phyloP scores from a whole-genome alignment of 1,139 yeast species.

The Lodderomyces parapsilosis region DNA sequence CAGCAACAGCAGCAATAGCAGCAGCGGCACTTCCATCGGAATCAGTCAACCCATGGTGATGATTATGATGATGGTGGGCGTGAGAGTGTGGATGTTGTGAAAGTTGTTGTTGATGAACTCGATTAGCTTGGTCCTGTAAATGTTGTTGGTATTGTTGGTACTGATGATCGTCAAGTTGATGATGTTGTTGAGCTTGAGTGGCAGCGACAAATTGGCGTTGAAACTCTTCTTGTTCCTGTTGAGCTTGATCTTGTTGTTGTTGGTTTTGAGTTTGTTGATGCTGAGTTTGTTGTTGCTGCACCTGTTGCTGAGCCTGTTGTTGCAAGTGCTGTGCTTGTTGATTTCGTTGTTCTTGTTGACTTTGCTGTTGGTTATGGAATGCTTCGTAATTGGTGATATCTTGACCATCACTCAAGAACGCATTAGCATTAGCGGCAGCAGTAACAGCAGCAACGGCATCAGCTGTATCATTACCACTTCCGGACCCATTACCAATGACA shows the following conservation, averaged over 20 bases:
- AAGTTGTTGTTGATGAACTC: slow-evolving; percentile 1
- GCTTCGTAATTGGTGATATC: slow-evolving; percentile 8
- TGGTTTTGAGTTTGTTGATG: slow-evolving; percentile 4
- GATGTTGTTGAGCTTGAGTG: slow-evolving; percentile 29
- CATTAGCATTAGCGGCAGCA: slow-evolving; percentile 26
- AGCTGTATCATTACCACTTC: slow-evolving; percentile 7
- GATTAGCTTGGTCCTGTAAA: slow-evolving; percentile 26
- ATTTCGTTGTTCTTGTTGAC: slow-evolving; percentile 9
- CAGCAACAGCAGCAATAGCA: slow-evolving; percentile 45
- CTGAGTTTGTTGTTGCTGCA: slow-evolving; percentile 10
- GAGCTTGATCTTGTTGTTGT: slow-evolving; percentile 21
- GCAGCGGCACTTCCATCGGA: slow-evolving; percentile 37
- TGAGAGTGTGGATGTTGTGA: slow-evolving; percentile 32
- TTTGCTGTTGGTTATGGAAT: slow-evolving; percentile 7
- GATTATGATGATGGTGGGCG: slow-evolving; percentile 17
- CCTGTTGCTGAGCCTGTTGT: too few relatives aligned
- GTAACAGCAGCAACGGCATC: slow-evolving; percentile 17
- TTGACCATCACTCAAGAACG: slow-evolving; percentile 32
- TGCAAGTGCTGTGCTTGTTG: slow-evolving; percentile 19
- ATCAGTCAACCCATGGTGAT: slow-evolving; percentile 21
- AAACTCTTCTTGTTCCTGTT: slow-evolving; percentile 39
- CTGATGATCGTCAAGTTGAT: slow-evolving; percentile 29
- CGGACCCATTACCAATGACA: slow-evolving; percentile 3
- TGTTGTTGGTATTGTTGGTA: slow-evolving; percentile 29
- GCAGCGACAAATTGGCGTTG: slow-evolving; percentile 35